phyloP scores from a whole-genome alignment of 202 grass and related monocot species.

The Eragrostis tef region DNA sequence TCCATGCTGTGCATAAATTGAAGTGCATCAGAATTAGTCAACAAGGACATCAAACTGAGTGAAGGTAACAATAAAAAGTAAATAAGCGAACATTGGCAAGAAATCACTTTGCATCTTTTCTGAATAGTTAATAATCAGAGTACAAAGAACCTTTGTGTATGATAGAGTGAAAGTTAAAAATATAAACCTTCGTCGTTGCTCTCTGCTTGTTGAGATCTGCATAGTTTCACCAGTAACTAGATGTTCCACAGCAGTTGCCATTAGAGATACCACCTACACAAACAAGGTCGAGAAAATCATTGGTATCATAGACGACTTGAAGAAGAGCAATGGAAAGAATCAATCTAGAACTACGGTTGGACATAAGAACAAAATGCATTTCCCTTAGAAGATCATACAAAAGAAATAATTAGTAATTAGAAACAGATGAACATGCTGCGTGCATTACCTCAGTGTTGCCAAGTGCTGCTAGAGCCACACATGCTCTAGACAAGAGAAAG shows the following conservation, averaged over 20 bases:
- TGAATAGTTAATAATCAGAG: constrained; percentile 19
- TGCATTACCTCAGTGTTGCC: constrained; percentile 88
- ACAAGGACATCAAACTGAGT: background rate
- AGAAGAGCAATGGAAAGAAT: constrained; percentile 21
- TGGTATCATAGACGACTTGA: constrained; percentile 5
- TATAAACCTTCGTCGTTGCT: constrained; percentile 74
- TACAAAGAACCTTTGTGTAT: background rate
- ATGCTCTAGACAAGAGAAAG: constrained; percentile 95
- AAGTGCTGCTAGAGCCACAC: constrained; percentile 85
- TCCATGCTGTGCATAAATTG: constrained; percentile 78
- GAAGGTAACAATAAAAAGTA: constrained; percentile 29
- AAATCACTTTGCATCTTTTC: constrained; percentile 18
- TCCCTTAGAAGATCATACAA: constrained; percentile 18
- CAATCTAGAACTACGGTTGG: constrained; percentile 29
- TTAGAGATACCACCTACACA: constrained; percentile 82
- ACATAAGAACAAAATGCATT: constrained; percentile 6
- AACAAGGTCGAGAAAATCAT: constrained; percentile 30
- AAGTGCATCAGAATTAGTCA: constrained; percentile 50
- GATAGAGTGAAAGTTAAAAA: constrained; percentile 14
- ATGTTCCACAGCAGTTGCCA: constrained; percentile 89
- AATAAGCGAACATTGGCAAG: constrained; percentile 4
- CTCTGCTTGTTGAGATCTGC: constrained; percentile 85
- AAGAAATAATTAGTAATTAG: background rate
- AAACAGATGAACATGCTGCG: constrained; percentile 17
- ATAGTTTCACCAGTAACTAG: constrained; percentile 97